phyloP scores from a whole-genome alignment of 352 stramenopile genomes.

The Globisporangium parvum region DNA sequence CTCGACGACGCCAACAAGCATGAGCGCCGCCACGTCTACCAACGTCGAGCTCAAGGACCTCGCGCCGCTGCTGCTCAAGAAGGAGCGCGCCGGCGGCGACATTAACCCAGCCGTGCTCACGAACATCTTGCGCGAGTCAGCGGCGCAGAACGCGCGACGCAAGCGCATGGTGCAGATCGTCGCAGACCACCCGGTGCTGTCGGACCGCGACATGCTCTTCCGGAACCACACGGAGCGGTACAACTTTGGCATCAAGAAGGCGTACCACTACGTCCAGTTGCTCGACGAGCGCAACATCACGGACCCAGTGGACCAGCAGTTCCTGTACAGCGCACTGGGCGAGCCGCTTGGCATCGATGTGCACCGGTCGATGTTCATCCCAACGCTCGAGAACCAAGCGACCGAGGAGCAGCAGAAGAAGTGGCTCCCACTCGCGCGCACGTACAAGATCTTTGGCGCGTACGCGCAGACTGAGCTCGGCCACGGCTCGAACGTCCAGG shows the following conservation, averaged over 20 bases:
- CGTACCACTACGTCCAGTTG: conserved; percentile 30
- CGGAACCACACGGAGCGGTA: conserved; percentile 38
- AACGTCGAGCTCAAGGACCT: conserved; percentile 46
- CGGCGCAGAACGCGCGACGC: conserved; percentile 29
- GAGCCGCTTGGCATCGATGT: conserved; percentile 45
- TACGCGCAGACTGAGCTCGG: conserved; percentile 96
- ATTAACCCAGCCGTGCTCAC: conserved; percentile 30
- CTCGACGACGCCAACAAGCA: background rate
- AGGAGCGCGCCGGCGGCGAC: conserved; percentile 44
- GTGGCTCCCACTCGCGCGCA: conserved; percentile 61
- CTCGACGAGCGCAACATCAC: conserved; percentile 24
- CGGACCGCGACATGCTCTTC: conserved; percentile 40
- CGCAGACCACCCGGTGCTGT: conserved; percentile 33
- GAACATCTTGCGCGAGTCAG: conserved; percentile 23
- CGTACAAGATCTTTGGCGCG: conserved; percentile 46
- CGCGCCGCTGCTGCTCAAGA: conserved; percentile 49
- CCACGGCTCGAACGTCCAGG: conserved; percentile 93
- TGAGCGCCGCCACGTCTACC: background rate
- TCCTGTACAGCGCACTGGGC: conserved; percentile 34
- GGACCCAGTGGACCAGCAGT: conserved; percentile 26
- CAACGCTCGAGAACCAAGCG: conserved; percentile 65
- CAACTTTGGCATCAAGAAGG: conserved; percentile 28
- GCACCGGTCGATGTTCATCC: conserved; percentile 63
- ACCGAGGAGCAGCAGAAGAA: conserved; percentile 47
- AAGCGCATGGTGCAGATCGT: conserved; percentile 23